These are phyloP conservation scores for Ostreobium quekettii DNA, from an alignment of 139 green algal species.

Conservation along the genomic window DNA sequence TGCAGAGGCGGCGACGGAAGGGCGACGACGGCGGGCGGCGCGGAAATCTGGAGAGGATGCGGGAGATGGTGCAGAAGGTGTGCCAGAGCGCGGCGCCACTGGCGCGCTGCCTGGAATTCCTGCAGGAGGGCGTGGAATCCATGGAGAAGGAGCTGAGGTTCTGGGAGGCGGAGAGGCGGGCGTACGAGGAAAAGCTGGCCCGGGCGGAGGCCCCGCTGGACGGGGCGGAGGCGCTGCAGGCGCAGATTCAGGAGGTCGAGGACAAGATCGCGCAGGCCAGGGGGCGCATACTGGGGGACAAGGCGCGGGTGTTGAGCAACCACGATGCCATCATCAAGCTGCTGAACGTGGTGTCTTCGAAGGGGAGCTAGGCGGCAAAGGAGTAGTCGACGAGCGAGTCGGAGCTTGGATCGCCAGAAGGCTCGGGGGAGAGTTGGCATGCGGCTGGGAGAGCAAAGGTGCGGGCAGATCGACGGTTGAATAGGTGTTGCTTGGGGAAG, in stretches of 20 bases:
- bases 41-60: not conserved
- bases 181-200: slow-evolving; percentile 43
- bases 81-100: slow-evolving; percentile 32
- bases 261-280: slow-evolving; percentile 32
- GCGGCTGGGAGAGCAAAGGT: too few species aligned
- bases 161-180: slow-evolving; percentile 46
- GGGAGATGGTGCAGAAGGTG: slow-evolving; percentile 28
- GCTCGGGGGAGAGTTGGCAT: too few species aligned
- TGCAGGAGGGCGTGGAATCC: slow-evolving; percentile 38
- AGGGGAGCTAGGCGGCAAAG: not conserved
- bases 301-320: not conserved
- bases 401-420: too few species aligned
- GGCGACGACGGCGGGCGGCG: not conserved
- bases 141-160: slow-evolving; percentile 34
- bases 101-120: slow-evolving; percentile 28
- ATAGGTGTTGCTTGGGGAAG: too few species aligned
- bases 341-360: not conserved
- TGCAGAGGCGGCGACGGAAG: not conserved
- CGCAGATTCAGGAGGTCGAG: slow-evolving; percentile 22
- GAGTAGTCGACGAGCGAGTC: too few species aligned
- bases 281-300: not conserved
- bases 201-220: slow-evolving; percentile 38
- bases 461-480: too few species aligned
- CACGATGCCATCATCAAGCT: not conserved
- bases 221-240: slow-evolving; percentile 25